Conservation (phyloP, 352 stramenopile species). For the Globisporangium parvum region DNA sequence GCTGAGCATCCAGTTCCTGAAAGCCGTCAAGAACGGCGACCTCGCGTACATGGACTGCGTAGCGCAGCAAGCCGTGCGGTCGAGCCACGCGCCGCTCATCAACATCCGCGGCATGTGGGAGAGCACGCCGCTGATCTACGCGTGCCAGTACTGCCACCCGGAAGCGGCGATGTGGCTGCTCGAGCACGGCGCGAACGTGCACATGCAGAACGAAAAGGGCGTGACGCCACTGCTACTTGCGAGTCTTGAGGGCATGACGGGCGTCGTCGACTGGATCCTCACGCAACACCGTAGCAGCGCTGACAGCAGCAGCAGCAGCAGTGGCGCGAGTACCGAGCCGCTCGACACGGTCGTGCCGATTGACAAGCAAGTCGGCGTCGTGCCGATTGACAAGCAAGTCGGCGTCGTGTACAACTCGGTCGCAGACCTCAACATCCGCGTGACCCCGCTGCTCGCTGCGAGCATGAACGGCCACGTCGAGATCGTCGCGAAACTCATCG, state of each 20-base stretch:
- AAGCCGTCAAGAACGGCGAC: constrained; percentile 59
- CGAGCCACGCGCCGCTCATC: constrained; percentile 20
- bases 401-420: constrained; percentile 71
- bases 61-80: constrained; percentile 2
- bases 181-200: constrained; percentile 26
- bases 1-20: constrained; percentile 54
- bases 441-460: constrained; percentile 53
- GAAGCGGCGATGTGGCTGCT: constrained; percentile 56
- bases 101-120: constrained; percentile 82
- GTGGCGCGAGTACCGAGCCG: not conserved
- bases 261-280: constrained; percentile 41
- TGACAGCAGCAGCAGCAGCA: not conserved
- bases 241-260: constrained; percentile 54
- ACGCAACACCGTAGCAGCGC: not conserved
- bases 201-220: constrained; percentile 57
- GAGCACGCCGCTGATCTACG: constrained; percentile 74
- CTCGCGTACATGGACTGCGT: constrained; percentile 26
- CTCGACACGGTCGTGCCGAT: not conserved
- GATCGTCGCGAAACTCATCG: constrained; percentile 42
- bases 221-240: constrained; percentile 67
- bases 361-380: constrained; percentile 48
- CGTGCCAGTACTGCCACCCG: constrained; percentile 57
- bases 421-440: constrained; percentile 49
- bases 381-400: constrained; percentile 34
- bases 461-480: constrained; percentile 70